Conservation (phyloP, 2,329 filamentous ascomycete species). For the Fusarium staphyleae region DNA sequence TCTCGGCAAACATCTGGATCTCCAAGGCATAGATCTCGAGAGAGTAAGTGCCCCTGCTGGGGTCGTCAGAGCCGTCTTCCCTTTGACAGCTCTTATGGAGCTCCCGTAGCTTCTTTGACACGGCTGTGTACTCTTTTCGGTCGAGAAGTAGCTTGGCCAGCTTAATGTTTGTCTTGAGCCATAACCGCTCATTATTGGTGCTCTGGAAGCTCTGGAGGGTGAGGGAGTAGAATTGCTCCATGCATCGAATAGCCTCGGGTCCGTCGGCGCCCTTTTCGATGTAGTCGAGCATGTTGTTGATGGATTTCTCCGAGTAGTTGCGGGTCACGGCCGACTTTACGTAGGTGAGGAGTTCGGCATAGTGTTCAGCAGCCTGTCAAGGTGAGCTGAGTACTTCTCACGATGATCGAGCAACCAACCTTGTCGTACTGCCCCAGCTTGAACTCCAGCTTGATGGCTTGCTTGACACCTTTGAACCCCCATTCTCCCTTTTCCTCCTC, state of each 20-base stretch:
- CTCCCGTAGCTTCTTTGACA: slow-evolving; percentile 85
- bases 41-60: slow-evolving; percentile 94
- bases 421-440: slow-evolving; percentile 87
- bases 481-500: slow-evolving; percentile 95
- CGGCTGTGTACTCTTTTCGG: slow-evolving; percentile 82
- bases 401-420: slow-evolving; percentile 54
- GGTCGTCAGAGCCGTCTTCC: slow-evolving; percentile 87
- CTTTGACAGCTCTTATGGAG: slow-evolving; percentile 88
- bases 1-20: slow-evolving; percentile 98
- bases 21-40: slow-evolving; percentile 96
- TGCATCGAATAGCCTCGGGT: slow-evolving; percentile 74
- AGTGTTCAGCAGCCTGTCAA: slow-evolving; percentile 84
- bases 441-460: slow-evolving; percentile 97
- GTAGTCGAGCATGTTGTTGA: slow-evolving; percentile 98
- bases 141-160: slow-evolving; percentile 90
- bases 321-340: slow-evolving; percentile 96
- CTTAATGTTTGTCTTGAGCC: slow-evolving; percentile 99
- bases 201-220: slow-evolving; percentile 95
- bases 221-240: slow-evolving; percentile 94
- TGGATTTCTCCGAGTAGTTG: slow-evolving; percentile 98
- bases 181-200: slow-evolving; percentile 95
- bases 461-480: slow-evolving; percentile 98
- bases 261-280: slow-evolving; percentile 88
- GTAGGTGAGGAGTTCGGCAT: slow-evolving; percentile 93
- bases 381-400: slow-evolving; percentile 23